Evolutionary conservation across 306 rosid genomes (phyloP), one percentile per base, ranked within the genome.

Genomic region (Prunus mume): DNA sequence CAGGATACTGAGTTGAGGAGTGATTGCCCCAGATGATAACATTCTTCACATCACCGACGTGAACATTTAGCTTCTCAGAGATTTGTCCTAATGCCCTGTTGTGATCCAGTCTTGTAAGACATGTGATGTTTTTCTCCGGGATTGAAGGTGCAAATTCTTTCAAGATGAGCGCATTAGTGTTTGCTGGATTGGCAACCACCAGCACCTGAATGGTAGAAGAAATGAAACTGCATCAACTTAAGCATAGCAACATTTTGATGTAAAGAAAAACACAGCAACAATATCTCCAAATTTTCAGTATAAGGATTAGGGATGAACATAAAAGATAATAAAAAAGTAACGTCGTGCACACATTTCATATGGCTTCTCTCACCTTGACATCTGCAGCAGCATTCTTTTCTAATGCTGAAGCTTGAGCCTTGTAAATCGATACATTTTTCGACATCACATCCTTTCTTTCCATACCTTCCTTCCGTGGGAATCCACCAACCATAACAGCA

Each of bases 171-270:
- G 96, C 96, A 79, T 92, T 95, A 32, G 97, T 95, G 87, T 95
- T 92, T 66, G 97, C 97, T 12, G 99, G 99, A 84, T 95, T 90
- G 12, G 99, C 99, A 72, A 95, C 90, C 76, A 95, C 99, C 78
- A 95, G 65, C 65, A 95, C 97, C 98, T 94, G 77, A 51, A 54
- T 20, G 22, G 30, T 28, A 7, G 72, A 63, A 66, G 34, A 65
- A 45, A 75, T 73, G 18, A 55, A 75, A 71, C 65, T 61, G 65
- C 60, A 69, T 65, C 27, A 76, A 54, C 65, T 75, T 38, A 43
- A 80, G 0, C 7, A 32, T 17, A 71, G 51, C 17, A 68, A 41
- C 46, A 77, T 8, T 38, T 38, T 2, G 43, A 38, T 34, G 5
- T 34, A 34, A 34, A 34, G 41, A 34, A 34, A 34, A 38, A 38